Base-by-base conservation (phyloP, 1,139 yeast species). In the Taphrina confusa region DNA sequence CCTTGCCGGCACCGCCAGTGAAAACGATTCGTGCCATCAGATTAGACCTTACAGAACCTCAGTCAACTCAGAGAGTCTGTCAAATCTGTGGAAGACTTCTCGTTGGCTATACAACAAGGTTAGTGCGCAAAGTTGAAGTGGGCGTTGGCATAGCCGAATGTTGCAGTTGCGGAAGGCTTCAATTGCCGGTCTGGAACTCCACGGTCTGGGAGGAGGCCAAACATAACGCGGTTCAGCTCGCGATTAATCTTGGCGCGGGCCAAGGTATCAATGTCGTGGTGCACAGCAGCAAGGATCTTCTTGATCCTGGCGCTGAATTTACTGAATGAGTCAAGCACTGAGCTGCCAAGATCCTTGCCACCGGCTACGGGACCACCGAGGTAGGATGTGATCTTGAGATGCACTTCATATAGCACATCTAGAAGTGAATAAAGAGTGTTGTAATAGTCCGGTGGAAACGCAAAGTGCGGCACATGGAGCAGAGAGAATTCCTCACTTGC, bases 1-100 rank as follows among this genome's bases (percentile, higher is more conserved):
- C 61, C 30, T 57, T 57, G 23, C 61, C 61, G 28, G 58, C 40
- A 8, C 61, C 61, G 6, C 61, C 61, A 16, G 61, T 57, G 31
- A 57, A 51, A 18, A 51, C 58, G 18, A 57, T 52, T 6, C 46
- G 45, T 14, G 56, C 22, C 56, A 50, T 50, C 11, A 9, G 31
- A n/a, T n/a, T n/a, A n/a, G n/a, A n/a, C n/a, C n/a, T n/a, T n/a
- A n/a, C n/a, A n/a, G n/a, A n/a, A n/a, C n/a, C n/a, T n/a, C n/a
- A n/a, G n/a, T n/a, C n/a, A n/a, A n/a, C n/a, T n/a, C n/a, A n/a
- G n/a, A n/a, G n/a, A n/a, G n/a, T n/a, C n/a, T n/a, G n/a, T n/a
- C n/a, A n/a, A n/a, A n/a, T n/a, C n/a, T n/a, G n/a, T n/a, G n/a
- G n/a, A n/a, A n/a, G n/a, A n/a, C n/a, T n/a, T n/a, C n/a, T n/a